phyloP scores from a whole-genome alignment of 331 rosid species.

The Cydonia oblonga region DNA sequence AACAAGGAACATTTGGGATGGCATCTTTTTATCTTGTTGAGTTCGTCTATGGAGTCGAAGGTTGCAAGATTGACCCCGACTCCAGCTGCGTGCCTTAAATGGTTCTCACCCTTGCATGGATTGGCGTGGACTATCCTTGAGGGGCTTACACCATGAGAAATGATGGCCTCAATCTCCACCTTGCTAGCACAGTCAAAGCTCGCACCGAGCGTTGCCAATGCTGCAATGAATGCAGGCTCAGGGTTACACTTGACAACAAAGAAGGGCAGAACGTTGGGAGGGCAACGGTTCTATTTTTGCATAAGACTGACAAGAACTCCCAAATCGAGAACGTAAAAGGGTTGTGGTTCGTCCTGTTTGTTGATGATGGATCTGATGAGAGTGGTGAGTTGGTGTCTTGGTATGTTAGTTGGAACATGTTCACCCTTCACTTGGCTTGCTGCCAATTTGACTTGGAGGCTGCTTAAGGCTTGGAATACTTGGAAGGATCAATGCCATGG shows the following conservation, averaged over 20 bases:
- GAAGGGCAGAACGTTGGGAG: not conserved
- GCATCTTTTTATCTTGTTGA: not conserved
- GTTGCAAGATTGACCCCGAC: not conserved
- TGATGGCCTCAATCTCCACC: not conserved
- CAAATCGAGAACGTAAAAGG: not conserved
- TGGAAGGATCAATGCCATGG: not conserved
- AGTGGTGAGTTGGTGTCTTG: not conserved
- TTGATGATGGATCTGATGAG: not conserved
- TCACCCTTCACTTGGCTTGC: not conserved
- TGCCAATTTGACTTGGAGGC: not conserved
- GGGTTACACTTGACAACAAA: not conserved
- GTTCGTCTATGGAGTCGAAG: not conserved
- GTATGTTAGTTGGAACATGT: not conserved
- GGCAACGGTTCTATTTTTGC: not conserved
- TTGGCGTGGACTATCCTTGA: not conserved
- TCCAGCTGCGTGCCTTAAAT: not conserved
- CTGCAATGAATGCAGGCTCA: not conserved
- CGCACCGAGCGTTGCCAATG: not conserved
- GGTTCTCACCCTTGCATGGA: not conserved
- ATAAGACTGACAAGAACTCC: not conserved
- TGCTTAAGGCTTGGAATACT: not conserved
- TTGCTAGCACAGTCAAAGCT: not conserved
- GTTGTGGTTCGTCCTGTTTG: not conserved
- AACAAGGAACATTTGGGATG: not conserved
- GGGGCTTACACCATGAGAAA: not conserved